phyloP scores from a whole-genome alignment of 2,329 filamentous ascomycete species.

The Triangularia verruculosa region DNA sequence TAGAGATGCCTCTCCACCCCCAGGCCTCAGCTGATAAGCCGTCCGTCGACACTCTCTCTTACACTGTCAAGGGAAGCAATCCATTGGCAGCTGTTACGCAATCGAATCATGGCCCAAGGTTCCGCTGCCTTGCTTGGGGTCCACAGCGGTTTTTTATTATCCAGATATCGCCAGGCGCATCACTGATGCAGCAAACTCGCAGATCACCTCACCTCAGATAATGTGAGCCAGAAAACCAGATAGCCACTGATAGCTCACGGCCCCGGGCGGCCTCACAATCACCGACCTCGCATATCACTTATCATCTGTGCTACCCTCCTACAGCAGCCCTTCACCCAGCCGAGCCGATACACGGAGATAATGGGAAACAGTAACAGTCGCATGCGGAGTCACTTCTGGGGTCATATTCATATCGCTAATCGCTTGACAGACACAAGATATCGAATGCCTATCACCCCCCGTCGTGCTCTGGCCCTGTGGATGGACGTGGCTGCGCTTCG shows the following conservation, averaged over 20 bases:
- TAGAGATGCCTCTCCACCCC: conserved; percentile 1
- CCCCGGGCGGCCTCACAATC: conserved; percentile 5
- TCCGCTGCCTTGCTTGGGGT: conserved; percentile 20
- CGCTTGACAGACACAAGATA: neutral
- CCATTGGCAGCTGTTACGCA: conserved; percentile 24
- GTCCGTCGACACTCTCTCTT: too few relatives aligned
- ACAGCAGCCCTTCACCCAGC: neutral
- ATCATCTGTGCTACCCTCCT: neutral
- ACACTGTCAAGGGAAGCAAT: neutral
- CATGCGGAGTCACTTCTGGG: neutral
- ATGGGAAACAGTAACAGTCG: neutral
- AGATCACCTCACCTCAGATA: neutral
- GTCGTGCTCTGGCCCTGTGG: neutral
- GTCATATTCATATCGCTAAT: conserved; percentile 3
- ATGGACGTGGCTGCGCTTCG: neutral
- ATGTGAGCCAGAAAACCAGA: neutral
- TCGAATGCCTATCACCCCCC: neutral
- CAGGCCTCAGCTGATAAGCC: conserved; percentile 4
- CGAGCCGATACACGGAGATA: conserved; percentile 1
- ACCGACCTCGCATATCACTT: conserved; percentile 7
- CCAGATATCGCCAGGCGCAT: conserved; percentile 9
- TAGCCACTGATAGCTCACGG: neutral
- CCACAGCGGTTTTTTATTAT: conserved; percentile 14
- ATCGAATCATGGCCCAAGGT: conserved; percentile 22
- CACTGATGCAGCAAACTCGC: neutral